Base-by-base conservation (phyloP, 1,284 basidiomycete species). In the Schizophyllum commune region DNA sequence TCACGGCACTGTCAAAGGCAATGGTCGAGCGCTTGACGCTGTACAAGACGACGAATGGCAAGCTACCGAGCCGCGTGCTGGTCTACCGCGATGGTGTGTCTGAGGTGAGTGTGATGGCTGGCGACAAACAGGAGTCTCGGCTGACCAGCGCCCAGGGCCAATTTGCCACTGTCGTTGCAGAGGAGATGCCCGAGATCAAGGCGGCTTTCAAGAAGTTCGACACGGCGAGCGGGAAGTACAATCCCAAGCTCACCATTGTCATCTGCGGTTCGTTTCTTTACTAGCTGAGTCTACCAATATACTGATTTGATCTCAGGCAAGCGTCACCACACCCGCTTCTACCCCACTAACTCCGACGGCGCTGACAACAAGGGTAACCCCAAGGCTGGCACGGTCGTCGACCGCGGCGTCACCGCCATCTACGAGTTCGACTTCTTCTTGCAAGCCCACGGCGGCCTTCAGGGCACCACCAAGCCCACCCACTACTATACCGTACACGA, bases 291-390 rank as follows among this genome's bases (percentile, higher is more conserved):
- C 17, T 47, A 8, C 39, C 13, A 27, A 5, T 5, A 2, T 5
- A 27, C 27, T 27, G 5, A 53, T 39, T 58, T 34, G 27, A 27
- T 27, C 32, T 56, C 75, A 75, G 77, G 87, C 20, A 93, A 93
- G 73, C 83, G 91, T 1, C 92, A 93, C 66, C 89, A 93, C 69
- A 91, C 91, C 9, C 85, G 91, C 13, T 92, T 93, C 76, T 92
- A 84, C 69, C 89, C 91, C 3, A 86, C 83, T 3, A 78, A 82
- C 39, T 70, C 70, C 1, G 68, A 68, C 9, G 73, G 82, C 52
- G 87, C 83, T 0, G 87, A 86, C 60, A 57, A 66, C 1, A 81
- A 88, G 60, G 87, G 86, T 0, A 92, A 92, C 64, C 85, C 88
- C 1, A 79, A 77, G 58, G 80, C 89, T 4, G 89, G 89, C 6